phyloP scores from a whole-genome alignment of 805 yeast species.

The Ogataea methanolica region DNA sequence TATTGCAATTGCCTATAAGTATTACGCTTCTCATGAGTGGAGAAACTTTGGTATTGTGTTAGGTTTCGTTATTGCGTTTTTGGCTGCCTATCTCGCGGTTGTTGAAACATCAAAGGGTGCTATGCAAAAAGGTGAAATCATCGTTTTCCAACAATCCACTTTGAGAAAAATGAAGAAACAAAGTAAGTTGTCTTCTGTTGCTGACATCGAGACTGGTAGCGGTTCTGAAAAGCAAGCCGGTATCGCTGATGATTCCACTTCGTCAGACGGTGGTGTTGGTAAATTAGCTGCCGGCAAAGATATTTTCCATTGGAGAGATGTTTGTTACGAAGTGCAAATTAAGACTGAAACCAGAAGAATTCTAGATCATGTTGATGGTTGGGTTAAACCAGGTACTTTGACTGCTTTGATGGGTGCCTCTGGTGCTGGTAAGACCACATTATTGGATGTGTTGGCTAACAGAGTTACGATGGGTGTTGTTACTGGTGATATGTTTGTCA shows the following conservation, averaged over 20 bases:
- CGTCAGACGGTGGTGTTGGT: slow-evolving; percentile 25
- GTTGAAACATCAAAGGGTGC: slow-evolving; percentile 60
- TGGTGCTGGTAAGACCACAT: slow-evolving; percentile 59
- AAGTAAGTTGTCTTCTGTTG: slow-evolving; percentile 2
- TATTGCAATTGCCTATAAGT: slow-evolving; percentile 43
- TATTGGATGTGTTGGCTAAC: slow-evolving; percentile 48
- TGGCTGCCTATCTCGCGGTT: slow-evolving; percentile 45
- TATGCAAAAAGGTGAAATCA: slow-evolving; percentile 66
- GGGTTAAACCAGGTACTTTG: slow-evolving; percentile 79
- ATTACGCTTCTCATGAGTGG: slow-evolving; percentile 61
- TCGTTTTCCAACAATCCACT: slow-evolving; percentile 51
- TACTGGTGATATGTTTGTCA: slow-evolving; percentile 50
- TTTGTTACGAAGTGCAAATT: slow-evolving; percentile 64
- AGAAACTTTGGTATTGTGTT: slow-evolving; percentile 70
- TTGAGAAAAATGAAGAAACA: slow-evolving; percentile 43
- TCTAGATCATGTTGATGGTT: slow-evolving; percentile 65
- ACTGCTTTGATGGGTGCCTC: slow-evolving; percentile 70
- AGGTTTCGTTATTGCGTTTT: slow-evolving; percentile 52
- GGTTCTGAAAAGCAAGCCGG: slow-evolving; percentile 24
- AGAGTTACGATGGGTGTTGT: slow-evolving; percentile 48
- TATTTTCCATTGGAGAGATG: slow-evolving; percentile 74
- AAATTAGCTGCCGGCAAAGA: slow-evolving; percentile 34
- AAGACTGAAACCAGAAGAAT: slow-evolving; percentile 57
- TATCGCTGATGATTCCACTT: slow-evolving; percentile 23
- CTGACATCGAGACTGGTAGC: too few relatives aligned